phyloP scores from a whole-genome alignment of 768 basidiomycete genomes.

The Boletus speciosus region DNA sequence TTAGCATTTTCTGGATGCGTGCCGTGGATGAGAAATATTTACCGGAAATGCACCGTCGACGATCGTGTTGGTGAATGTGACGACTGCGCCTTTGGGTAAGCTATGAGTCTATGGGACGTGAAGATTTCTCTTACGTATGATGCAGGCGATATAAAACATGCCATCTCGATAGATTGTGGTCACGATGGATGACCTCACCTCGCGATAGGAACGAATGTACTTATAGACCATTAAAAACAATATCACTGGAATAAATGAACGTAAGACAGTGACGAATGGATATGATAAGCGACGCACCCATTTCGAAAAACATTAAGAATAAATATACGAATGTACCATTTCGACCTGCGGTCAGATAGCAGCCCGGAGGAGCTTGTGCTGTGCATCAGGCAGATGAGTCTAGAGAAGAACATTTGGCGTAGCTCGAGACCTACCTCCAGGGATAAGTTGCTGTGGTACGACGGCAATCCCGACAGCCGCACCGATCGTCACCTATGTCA shows the following conservation, averaged over 20 bases:
- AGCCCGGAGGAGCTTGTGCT: background rate
- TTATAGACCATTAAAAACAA: conserved; percentile 7
- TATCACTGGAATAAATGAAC: conserved; percentile 1
- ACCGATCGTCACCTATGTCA: conserved; percentile 1
- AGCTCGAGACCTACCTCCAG: background rate
- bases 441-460: conserved; percentile 2
- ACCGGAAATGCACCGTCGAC: no score
- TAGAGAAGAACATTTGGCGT: background rate
- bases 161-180: conserved; percentile 9
- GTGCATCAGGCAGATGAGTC: background rate
- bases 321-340: conserved; percentile 5
- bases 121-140: conserved; percentile 5
- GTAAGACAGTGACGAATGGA: background rate
- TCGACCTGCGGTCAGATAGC: background rate
- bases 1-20: no score
- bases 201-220: conserved; percentile 2
- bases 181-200: background rate
- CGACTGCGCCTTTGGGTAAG: background rate
- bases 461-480: background rate
- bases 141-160: conserved; percentile 16
- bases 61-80: conserved; percentile 11
- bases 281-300: background rate
- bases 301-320: conserved; percentile 10
- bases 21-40: no score
- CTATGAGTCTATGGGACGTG: no score